These are phyloP conservation scores for Corchorus olitorius DNA, from an alignment of 345 rosid species.

Conservation along the genomic window DNA sequence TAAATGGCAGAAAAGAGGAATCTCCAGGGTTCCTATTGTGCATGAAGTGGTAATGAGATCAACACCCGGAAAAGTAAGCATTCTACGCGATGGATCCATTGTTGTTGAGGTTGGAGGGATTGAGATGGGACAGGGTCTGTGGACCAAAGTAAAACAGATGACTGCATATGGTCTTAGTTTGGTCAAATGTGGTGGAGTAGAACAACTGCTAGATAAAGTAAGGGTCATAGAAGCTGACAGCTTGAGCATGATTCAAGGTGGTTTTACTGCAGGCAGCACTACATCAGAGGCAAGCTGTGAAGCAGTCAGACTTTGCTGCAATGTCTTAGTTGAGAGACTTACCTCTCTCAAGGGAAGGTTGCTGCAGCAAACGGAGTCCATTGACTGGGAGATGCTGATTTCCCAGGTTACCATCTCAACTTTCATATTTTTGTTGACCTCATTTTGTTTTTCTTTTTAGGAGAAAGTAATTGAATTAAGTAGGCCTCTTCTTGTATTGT, in stretches of 20 bases:
- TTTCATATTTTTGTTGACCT: slow-evolving; percentile 4
- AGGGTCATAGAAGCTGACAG: slow-evolving; percentile 71
- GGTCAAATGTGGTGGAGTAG: slow-evolving; percentile 44
- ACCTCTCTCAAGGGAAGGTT: slow-evolving; percentile 44
- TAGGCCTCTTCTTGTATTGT: not conserved
- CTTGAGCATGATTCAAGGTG: slow-evolving; percentile 70
- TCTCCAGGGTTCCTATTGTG: slow-evolving; percentile 71
- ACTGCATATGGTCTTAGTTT: slow-evolving; percentile 77
- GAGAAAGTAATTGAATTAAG: too few species aligned
- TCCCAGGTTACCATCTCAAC: slow-evolving; percentile 49
- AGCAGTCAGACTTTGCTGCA: slow-evolving; percentile 73
- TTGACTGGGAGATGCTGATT: slow-evolving; percentile 74
- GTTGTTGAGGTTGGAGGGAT: slow-evolving; percentile 87
- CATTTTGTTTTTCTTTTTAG: not conserved
- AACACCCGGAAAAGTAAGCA: slow-evolving; percentile 81
- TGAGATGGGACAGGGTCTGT: slow-evolving; percentile 95
- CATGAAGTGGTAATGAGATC: slow-evolving; percentile 44
- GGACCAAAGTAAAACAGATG: slow-evolving; percentile 92
- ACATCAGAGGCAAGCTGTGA: slow-evolving; percentile 84
- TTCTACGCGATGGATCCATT: slow-evolving; percentile 79
- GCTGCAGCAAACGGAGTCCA: slow-evolving; percentile 46
- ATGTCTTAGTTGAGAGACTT: slow-evolving; percentile 64
- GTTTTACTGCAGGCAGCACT: slow-evolving; percentile 77
- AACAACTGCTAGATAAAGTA: slow-evolving; percentile 53
- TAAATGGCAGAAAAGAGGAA: slow-evolving; percentile 71